Evolutionary conservation across 441 rosid species (phyloP), one percentile per base, ranked within the genome.

Genomic region (Croton laevigatus): DNA sequence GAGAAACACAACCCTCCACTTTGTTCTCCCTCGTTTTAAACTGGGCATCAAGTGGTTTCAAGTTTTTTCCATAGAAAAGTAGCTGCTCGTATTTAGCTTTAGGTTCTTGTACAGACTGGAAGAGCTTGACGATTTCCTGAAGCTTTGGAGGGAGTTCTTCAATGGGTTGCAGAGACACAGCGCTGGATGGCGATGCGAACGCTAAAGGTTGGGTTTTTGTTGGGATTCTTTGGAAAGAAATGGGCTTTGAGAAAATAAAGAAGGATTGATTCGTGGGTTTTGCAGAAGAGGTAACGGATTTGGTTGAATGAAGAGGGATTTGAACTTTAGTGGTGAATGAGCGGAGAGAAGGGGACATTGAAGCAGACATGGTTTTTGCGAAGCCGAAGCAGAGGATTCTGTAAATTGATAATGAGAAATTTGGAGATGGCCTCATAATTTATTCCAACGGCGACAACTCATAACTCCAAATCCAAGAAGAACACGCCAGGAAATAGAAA

Each of bases 1-100:
- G 94, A 40, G 97, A 89, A 23, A 89, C 91, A 59, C 98, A 93
- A n/a, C 98, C 98, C 78, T 90, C 80, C 8, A 94, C 97, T 76
- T 94, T 94, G 66, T 91, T 94, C 59, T 86, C 91, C 51, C 76
- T 72, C 32, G 96, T 91, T 74, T 87, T 89, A 84, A 82, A 94
- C 53, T 19, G 82, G n/a, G 81, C 10, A 71, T 85, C 89, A 0
- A 94, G 89, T 0, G 97, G 89, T 17, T 77, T 85, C 72, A 94
- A 88, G 68, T 85, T 87, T 72, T 86, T 87, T 0, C 95, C 95
- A 66, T 91, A 90, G 81, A 91, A 91, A n/a, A 90, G 69, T 14
- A 94, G 91, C 83, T 91, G 97, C 84, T 89, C 83, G 83, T 89
- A 93, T 79, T 89, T 93, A 65, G 91, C 86, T 74, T 79, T 88